Evolutionary conservation across 2,329 filamentous ascomycete genomes (phyloP).

Genomic region (Teratosphaeria zuluensis): DNA sequence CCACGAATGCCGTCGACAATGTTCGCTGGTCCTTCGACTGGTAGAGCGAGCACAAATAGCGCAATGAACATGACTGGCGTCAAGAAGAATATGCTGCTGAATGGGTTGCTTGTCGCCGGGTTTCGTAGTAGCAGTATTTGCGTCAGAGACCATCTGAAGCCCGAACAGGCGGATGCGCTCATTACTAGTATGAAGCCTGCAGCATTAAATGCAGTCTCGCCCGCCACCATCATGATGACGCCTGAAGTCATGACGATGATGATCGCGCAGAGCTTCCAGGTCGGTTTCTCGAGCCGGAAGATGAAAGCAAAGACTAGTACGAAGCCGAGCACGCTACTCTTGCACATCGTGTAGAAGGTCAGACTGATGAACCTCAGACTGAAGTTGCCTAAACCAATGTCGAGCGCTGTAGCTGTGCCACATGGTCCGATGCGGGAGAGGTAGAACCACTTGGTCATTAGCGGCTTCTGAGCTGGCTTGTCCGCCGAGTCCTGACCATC

Average conservation of each 20-base stretch:
- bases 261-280: slow-evolving; percentile 73
- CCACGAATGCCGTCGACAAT: slow-evolving; percentile 56
- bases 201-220: slow-evolving; percentile 80
- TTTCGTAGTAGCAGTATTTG: slow-evolving; percentile 91
- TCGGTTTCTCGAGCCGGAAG: slow-evolving; percentile 82
- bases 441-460: slow-evolving; percentile 87
- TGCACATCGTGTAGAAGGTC: slow-evolving; percentile 99
- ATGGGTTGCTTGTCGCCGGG: slow-evolving; percentile 89
- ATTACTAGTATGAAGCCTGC: slow-evolving; percentile 89
- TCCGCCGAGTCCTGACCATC: slow-evolving; percentile 8
- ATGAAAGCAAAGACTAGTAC: slow-evolving; percentile 91
- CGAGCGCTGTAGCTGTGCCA: slow-evolving; percentile 82
- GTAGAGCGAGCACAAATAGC: slow-evolving; percentile 69
- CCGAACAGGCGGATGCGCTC: slow-evolving; percentile 85
- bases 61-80: slow-evolving; percentile 91
- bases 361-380: slow-evolving; percentile 92
- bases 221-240: slow-evolving; percentile 96
- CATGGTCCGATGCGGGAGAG: slow-evolving; percentile 85
- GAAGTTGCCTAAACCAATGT: slow-evolving; percentile 93
- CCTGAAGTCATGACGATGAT: slow-evolving; percentile 87
- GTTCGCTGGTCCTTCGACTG: slow-evolving; percentile 68
- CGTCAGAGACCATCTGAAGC: slow-evolving; percentile 96
- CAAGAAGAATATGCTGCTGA: slow-evolving; percentile 95
- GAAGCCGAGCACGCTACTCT: slow-evolving; percentile 91
- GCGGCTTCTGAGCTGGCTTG: slow-evolving; percentile 24